A percentile compares a stretch with the other conserved stretches of the same genome.
Evolutionary conservation across 306 rosid genomes (phyloP).

Genomic region (Cucurbita ficifolia): DNA sequence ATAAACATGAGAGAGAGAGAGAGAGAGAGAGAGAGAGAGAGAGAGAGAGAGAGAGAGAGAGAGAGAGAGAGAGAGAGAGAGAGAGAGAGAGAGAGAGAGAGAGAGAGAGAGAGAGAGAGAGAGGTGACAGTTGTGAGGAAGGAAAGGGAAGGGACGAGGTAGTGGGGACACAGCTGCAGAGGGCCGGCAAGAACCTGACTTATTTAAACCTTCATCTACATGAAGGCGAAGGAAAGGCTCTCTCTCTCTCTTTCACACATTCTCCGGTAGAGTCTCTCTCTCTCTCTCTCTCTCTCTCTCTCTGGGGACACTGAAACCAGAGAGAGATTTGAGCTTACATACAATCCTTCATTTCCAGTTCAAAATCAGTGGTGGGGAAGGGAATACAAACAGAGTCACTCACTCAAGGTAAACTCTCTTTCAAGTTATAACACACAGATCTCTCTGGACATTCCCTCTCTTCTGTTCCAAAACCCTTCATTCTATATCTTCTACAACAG

Average conservation of each 20-base stretch:
- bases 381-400: not conserved
- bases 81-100: too few species aligned
- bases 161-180: conserved; percentile 12
- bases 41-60: not conserved
- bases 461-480: not conserved
- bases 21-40: not conserved
- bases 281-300: not conserved
- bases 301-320: not conserved
- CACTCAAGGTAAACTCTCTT: not conserved
- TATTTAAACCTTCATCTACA: not conserved
- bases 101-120: not conserved
- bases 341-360: not conserved
- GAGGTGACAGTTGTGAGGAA: not conserved
- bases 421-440: too few species aligned
- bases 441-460: not conserved
- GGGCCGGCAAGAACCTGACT: not conserved
- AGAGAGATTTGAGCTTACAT: not conserved
- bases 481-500: not conserved
- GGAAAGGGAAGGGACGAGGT: conserved; percentile 3
- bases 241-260: not conserved
- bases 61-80: not conserved
- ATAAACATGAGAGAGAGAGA: not conserved
- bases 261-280: not conserved
- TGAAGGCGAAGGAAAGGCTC: not conserved
- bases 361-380: not conserved